These are phyloP conservation scores for Lodderomyces parapsilosis DNA, from an alignment of 1,139 yeast genomes.

Conservation along the genomic window DNA sequence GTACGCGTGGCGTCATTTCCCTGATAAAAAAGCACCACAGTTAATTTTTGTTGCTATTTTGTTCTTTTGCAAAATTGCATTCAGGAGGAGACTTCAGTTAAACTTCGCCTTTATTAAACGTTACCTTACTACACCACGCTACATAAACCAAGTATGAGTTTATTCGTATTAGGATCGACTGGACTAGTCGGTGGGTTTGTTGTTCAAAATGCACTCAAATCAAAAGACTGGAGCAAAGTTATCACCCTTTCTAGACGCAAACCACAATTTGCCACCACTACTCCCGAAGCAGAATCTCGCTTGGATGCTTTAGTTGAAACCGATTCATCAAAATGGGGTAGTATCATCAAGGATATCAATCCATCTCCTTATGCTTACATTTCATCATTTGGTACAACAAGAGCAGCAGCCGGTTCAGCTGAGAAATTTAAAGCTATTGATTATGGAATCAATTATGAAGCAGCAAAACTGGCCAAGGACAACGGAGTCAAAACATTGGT, in stretches of 20 bases:
- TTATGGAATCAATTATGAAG: constrained; percentile 59
- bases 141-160: neutral
- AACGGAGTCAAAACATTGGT: constrained; percentile 65
- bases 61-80: too few species aligned
- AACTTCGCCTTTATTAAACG: too few species aligned
- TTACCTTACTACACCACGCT: neutral
- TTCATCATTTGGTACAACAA: constrained; percentile 76
- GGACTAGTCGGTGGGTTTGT: constrained; percentile 58
- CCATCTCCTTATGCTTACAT: constrained; percentile 35
- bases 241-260: constrained; percentile 47
- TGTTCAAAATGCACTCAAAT: constrained; percentile 34
- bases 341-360: constrained; percentile 16
- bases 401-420: constrained; percentile 63
- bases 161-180: constrained; percentile 53
- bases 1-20: too few species aligned
- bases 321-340: constrained; percentile 44
- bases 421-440: constrained; percentile 68
- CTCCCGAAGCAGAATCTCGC: constrained; percentile 7
- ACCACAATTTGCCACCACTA: constrained; percentile 18
- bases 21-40: too few species aligned
- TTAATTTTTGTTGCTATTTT: too few species aligned
- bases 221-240: constrained; percentile 31
- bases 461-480: constrained; percentile 69
- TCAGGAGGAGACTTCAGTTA: too few species aligned
- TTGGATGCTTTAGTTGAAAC: constrained; percentile 12